A percentile compares a stretch with the other conserved stretches of the same genome.
These are phyloP conservation scores for Cytospora piceae DNA, from an alignment of 2,329 filamentous ascomycete genomes.

Conservation along the genomic window DNA sequence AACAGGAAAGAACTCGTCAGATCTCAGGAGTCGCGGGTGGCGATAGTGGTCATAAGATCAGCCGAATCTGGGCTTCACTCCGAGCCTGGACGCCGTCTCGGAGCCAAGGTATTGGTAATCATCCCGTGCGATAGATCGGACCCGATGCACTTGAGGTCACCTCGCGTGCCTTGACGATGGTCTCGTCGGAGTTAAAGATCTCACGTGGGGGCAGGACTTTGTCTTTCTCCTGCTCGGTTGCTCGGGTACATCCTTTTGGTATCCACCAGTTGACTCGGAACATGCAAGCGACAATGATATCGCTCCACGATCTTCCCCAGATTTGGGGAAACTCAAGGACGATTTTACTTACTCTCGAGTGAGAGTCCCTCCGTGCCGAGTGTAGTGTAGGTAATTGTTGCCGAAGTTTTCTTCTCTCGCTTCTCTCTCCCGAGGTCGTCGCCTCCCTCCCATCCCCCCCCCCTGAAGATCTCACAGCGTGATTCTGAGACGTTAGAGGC, in stretches of 20 bases:
- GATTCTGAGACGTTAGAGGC: conserved; percentile 25
- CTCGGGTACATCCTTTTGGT: too few relatives aligned
- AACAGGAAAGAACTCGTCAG: not conserved
- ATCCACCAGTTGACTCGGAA: too few relatives aligned
- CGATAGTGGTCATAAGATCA: not conserved
- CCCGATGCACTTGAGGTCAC: not conserved
- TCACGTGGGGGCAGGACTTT: not conserved
- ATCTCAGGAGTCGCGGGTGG: not conserved
- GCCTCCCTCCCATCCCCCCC: not conserved
- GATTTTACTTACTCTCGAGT: not conserved
- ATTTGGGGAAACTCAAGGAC: not conserved
- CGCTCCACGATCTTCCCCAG: not conserved
- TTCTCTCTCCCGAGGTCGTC: not conserved
- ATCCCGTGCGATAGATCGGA: not conserved
- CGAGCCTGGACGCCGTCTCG: not conserved
- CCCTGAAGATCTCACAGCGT: not conserved
- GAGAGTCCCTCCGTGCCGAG: not conserved
- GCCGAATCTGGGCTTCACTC: not conserved
- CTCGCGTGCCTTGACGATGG: not conserved
- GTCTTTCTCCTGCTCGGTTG: not conserved
- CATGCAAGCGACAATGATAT: not conserved
- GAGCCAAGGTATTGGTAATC: not conserved
- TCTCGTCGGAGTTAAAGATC: not conserved
- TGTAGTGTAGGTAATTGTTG: not conserved
- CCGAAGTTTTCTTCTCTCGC: not conserved